A percentile compares a stretch with the other conserved stretches of the same genome.
Evolutionary conservation across 1,284 basidiomycete species (phyloP).

Genomic region (Rhodotorula sp.): DNA sequence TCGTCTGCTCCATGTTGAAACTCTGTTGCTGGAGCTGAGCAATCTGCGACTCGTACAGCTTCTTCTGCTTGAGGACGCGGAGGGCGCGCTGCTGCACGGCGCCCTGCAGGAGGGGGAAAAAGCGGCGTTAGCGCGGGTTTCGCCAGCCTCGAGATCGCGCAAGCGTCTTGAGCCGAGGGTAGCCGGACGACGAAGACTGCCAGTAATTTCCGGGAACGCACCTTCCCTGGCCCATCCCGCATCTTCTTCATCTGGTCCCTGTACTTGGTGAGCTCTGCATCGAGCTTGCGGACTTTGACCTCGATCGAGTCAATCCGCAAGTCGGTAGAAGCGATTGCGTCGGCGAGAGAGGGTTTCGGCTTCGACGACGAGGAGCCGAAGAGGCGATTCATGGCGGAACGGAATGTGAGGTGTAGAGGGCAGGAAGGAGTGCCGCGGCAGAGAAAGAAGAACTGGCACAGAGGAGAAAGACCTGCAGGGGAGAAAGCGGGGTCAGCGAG

Average conservation of each 20-base stretch:
- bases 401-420: no score
- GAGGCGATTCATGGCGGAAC: constrained; percentile 51
- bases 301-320: constrained; percentile 83
- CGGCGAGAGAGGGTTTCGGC: constrained; percentile 77
- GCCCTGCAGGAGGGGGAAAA: constrained; percentile 54
- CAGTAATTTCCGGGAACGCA: constrained; percentile 49
- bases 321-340: constrained; percentile 94
- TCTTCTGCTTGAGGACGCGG: constrained; percentile 90
- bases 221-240: constrained; percentile 92
- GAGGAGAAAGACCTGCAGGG: no score
- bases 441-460: no score
- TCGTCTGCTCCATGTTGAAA: constrained; percentile 98
- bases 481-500: no score
- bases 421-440: no score
- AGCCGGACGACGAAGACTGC: not conserved
- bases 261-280: constrained; percentile 87
- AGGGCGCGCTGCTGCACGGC: constrained; percentile 95
- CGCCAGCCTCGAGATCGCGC: not conserved
- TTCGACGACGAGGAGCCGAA: constrained; percentile 51
- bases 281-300: constrained; percentile 95
- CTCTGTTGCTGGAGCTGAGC: constrained; percentile 89
- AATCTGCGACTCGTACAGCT: constrained; percentile 92
- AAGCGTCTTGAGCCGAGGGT: not conserved
- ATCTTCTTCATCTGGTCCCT: constrained; percentile 96
- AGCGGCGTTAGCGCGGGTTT: no score